phyloP scores from a whole-genome alignment of 768 basidiomycete species.

The Serendipita sp. region DNA sequence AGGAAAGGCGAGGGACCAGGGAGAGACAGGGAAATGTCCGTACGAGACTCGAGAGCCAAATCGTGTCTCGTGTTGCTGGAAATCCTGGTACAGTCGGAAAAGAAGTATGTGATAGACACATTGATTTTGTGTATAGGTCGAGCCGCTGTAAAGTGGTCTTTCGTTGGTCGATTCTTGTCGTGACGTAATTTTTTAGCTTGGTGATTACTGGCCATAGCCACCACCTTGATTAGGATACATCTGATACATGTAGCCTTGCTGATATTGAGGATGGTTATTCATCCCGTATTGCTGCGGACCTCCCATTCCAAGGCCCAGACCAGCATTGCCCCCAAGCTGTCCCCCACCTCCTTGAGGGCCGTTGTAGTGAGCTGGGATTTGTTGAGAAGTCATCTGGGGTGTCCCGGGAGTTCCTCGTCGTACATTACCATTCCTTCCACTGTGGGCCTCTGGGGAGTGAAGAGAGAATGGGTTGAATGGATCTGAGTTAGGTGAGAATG shows the following conservation, averaged over 20 bases:
- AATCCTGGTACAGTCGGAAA: too few relatives aligned
- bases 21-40: too few relatives aligned
- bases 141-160: too few relatives aligned
- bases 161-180: too few relatives aligned
- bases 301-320: background rate
- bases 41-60: too few relatives aligned
- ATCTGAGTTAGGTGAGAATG: constrained; percentile 37
- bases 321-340: background rate
- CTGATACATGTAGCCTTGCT: constrained; percentile 3
- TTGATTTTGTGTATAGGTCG: too few relatives aligned
- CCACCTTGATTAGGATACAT: constrained; percentile 5
- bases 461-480: constrained; percentile 44
- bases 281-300: constrained; percentile 5
- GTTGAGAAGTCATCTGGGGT: background rate
- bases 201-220: background rate
- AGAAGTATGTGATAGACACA: too few relatives aligned
- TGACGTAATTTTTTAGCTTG: too few relatives aligned
- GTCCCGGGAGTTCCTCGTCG: background rate
- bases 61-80: too few relatives aligned
- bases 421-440: constrained; percentile 3
- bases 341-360: background rate
- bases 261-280: constrained; percentile 1
- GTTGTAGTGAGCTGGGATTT: background rate
- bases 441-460: constrained; percentile 28
- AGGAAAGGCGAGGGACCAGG: too few relatives aligned